Percentiles rank a stretch among this genome's conserved stretches.
phyloP scores from a whole-genome alignment of 2,329 filamentous ascomycete species.

The Cladobotryum mycophilum region DNA sequence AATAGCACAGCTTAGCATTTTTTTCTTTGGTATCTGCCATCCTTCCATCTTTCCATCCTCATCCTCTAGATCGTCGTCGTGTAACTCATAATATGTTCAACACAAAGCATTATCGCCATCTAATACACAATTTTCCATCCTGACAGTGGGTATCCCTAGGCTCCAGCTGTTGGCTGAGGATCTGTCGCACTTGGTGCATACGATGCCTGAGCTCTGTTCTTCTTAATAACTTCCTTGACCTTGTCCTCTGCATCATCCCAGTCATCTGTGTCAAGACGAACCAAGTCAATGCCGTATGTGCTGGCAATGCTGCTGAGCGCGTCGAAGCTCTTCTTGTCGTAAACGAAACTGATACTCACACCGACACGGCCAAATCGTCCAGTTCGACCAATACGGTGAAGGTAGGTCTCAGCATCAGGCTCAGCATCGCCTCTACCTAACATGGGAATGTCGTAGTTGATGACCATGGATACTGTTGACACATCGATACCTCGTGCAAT shows the following conservation, averaged over 20 bases:
- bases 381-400: conserved; percentile 95
- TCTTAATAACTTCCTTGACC: conserved; percentile 77
- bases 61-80: background rate
- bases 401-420: conserved; percentile 90
- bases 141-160: conserved; percentile 22
- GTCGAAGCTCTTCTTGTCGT: conserved; percentile 73
- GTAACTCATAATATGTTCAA: background rate
- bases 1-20: no score
- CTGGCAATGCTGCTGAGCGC: conserved; percentile 74
- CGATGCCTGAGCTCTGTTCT: conserved; percentile 51
- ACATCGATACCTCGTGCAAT: conserved; percentile 91
- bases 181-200: conserved; percentile 44
- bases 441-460: conserved; percentile 89
- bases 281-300: conserved; percentile 74
- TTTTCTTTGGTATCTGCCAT: background rate
- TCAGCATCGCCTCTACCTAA: conserved; percentile 70
- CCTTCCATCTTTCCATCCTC: background rate
- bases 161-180: conserved; percentile 21
- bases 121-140: conserved; percentile 5
- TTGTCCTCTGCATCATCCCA: conserved; percentile 85
- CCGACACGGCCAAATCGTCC: conserved; percentile 95
- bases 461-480: conserved; percentile 90
- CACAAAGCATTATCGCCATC: background rate
- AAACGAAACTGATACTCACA: conserved; percentile 91
- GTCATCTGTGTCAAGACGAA: conserved; percentile 74